These are phyloP conservation scores for Aspergillus ustus DNA, from an alignment of 2,329 filamentous ascomycete genomes.

Conservation along the genomic window DNA sequence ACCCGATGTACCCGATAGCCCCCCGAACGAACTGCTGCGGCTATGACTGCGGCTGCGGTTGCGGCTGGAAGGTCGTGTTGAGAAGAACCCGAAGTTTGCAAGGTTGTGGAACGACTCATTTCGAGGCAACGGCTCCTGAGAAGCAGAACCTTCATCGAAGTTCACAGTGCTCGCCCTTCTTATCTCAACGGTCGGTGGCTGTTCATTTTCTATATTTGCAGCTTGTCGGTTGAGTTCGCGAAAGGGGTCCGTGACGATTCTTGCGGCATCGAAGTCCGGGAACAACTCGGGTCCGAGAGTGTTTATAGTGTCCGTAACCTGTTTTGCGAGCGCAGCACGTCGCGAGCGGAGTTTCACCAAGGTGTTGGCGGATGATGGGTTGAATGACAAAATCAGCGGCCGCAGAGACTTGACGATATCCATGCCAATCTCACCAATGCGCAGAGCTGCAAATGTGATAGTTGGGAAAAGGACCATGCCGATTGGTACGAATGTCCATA, in stretches of 20 bases:
- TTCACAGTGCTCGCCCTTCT: slow-evolving; percentile 30
- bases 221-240: slow-evolving; percentile 33
- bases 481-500: slow-evolving; percentile 74
- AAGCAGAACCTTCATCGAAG: slow-evolving; percentile 29
- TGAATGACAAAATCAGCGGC: slow-evolving; percentile 82
- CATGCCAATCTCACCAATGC: slow-evolving; percentile 98
- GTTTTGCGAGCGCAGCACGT: slow-evolving; percentile 73
- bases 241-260: slow-evolving; percentile 65
- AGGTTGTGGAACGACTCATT: slow-evolving; percentile 96
- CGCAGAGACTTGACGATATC: slow-evolving; percentile 95
- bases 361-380: slow-evolving; percentile 81
- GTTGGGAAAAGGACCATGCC: slow-evolving; percentile 82
- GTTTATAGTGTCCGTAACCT: slow-evolving; percentile 93
- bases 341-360: slow-evolving; percentile 76
- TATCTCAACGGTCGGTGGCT: slow-evolving; percentile 26
- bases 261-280: slow-evolving; percentile 85
- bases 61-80: slow-evolving; percentile 66
- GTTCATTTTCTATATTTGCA: slow-evolving; percentile 23
- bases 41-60: slow-evolving; percentile 22
- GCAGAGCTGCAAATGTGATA: slow-evolving; percentile 89
- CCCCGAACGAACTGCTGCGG: slow-evolving; percentile 22
- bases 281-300: slow-evolving; percentile 94
- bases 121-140: slow-evolving; percentile 66
- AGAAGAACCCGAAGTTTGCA: slow-evolving; percentile 85
- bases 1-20: slow-evolving; percentile 16